Evolutionary conservation across 371 early-diverging fungal species (phyloP), one percentile per base, ranked within the genome.

Genomic region (Mucor mucedo): DNA sequence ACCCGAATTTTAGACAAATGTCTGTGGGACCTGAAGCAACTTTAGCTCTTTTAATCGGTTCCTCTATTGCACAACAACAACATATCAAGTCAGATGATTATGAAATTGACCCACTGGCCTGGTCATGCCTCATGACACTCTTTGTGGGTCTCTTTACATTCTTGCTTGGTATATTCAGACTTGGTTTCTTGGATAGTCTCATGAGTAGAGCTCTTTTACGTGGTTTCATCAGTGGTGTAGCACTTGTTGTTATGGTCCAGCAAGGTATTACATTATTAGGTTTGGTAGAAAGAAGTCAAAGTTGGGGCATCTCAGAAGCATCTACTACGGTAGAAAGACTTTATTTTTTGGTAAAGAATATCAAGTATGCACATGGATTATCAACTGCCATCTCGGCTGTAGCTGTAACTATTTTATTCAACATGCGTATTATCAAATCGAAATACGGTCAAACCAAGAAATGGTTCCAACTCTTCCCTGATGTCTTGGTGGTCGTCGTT

Each of bases 181-280:
- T 98, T 9, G 98, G 98, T 2, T 98, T 96, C 71, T 64, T 98
- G 52, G 98, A 98, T 74, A 95, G 97, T 13, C 85, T 98, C 28
- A 86, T 98, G 66, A 94, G 94, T 5, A 88, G 94, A 52, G 92
- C 97, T 5, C 77, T 95, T 38, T 71, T 98, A 49, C 86, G 96
- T 8, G 98, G 98, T 2, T 97, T 98, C 69, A 91, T 97, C 41
- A 87, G 91, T 35, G 98, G 95, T 39, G 95, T 96, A 1, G 97
- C 95, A 0, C 68, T 92, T 8, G 95, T 95, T 1, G 89, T 98
- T 29, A 87, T 93, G 69, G 87, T 96, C 27, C 94, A 95, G 63
- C 94, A 95, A 83, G 75, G 83, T 16, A 87, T 90, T 56, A 80
- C 86, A 7, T 76, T 96, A 52, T 79, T 95, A 30, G 95, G 95